A percentile compares a stretch with the other conserved stretches of the same genome.
Conservation (phyloP, 2,329 filamentous ascomycete genomes). For the Teratosphaeria viscida region DNA sequence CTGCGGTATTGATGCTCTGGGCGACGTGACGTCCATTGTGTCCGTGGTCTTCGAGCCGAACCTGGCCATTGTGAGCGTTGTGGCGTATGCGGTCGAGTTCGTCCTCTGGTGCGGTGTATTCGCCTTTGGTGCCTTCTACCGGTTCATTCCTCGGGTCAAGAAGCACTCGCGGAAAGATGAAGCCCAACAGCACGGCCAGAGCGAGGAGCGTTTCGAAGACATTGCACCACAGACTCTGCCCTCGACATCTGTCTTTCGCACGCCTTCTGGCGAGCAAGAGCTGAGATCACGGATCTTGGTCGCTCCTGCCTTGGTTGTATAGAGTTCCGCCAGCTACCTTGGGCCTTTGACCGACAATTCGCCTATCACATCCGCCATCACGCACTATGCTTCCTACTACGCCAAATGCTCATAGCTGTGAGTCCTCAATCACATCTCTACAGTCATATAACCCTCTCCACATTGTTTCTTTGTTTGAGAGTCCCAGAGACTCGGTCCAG, state of each 20-base stretch:
- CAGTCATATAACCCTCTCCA: neutral
- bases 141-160: slow-evolving; percentile 48
- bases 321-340: neutral
- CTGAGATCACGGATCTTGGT: slow-evolving; percentile 12
- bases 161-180: slow-evolving; percentile 16
- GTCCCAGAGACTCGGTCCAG: neutral
- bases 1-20: slow-evolving; percentile 57
- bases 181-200: neutral
- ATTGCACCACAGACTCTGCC: slow-evolving; percentile 44
- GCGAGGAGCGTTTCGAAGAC: slow-evolving; percentile 5
- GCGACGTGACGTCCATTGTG: slow-evolving; percentile 56
- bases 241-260: slow-evolving; percentile 55
- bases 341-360: neutral
- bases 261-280: slow-evolving; percentile 36
- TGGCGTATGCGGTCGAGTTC: slow-evolving; percentile 58
- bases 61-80: slow-evolving; percentile 51
- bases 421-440: neutral
- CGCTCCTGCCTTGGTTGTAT: slow-evolving; percentile 2
- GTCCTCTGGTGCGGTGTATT: slow-evolving; percentile 58
- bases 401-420: neutral
- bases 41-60: slow-evolving; percentile 52
- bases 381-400: neutral
- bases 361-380: neutral
- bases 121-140: slow-evolving; percentile 54
- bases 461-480: neutral